A percentile compares a stretch with the other conserved stretches of the same genome.
phyloP scores from a whole-genome alignment of 805 yeast genomes.

The Metschnikowia continentalis region DNA sequence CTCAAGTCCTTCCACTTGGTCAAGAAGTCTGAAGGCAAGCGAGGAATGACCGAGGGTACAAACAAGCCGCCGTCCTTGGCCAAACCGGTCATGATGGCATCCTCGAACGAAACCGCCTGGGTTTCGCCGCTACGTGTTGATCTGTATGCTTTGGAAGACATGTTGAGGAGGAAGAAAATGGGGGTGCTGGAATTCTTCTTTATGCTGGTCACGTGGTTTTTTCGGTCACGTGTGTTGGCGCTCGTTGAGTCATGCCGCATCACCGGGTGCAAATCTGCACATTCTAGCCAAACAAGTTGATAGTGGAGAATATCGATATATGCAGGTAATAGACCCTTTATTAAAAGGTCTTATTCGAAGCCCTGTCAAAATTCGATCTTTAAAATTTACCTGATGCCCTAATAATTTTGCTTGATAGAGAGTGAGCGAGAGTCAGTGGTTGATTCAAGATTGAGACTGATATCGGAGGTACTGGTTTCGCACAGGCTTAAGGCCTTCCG shows the following conservation, averaged over 20 bases:
- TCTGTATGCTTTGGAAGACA: slow-evolving; percentile 45
- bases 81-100: slow-evolving; percentile 81
- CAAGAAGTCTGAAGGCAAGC: slow-evolving; percentile 52
- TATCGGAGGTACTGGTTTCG: slow-evolving; percentile 1
- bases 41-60: slow-evolving; percentile 80
- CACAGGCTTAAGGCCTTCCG: neutral
- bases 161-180: neutral
- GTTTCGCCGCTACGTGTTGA: slow-evolving; percentile 65
- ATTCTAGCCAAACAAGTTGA: neutral
- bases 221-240: neutral
- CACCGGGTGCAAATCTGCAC: neutral
- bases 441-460: neutral
- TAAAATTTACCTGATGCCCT: no score
- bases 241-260: slow-evolving; percentile 4
- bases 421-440: no score
- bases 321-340: no score
- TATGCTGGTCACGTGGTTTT: neutral
- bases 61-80: slow-evolving; percentile 97
- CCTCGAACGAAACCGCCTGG: slow-evolving; percentile 65
- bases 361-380: no score
- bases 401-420: no score
- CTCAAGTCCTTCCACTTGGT: slow-evolving; percentile 66
- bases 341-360: no score
- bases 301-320: no score
- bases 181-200: slow-evolving; percentile 1